Percentiles rank a stretch among this genome's conserved stretches.
Evolutionary conservation across 352 stramenopile species (phyloP).

Genomic region (Proteromonas lacertae): DNA sequence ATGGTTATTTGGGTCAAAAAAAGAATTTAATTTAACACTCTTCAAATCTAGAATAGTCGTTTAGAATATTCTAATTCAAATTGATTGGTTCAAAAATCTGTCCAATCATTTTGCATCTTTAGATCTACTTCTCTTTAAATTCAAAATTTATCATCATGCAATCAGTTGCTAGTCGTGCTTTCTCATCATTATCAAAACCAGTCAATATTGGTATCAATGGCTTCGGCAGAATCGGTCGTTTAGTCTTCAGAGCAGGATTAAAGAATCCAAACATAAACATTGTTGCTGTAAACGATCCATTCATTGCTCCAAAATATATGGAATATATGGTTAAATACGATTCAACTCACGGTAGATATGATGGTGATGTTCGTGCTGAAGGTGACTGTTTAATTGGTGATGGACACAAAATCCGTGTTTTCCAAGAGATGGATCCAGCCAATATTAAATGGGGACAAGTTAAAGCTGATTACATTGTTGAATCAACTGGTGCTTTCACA

Average conservation of each 20-base stretch:
- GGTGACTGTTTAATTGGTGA: constrained; percentile 54
- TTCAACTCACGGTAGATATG: constrained; percentile 42
- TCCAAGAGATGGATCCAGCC: constrained; percentile 56
- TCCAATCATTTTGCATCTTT: no score
- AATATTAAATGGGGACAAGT: constrained; percentile 58
- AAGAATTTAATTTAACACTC: no score
- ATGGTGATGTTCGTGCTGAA: constrained; percentile 24
- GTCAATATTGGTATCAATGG: constrained; percentile 67
- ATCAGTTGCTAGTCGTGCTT: no score
- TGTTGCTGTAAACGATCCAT: constrained; percentile 67
- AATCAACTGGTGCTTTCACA: constrained; percentile 47
- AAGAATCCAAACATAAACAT: constrained; percentile 42
- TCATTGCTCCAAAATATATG: constrained; percentile 61
- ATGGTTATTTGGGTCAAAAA: no score
- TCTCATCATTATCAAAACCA: no score
- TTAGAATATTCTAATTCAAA: no score
- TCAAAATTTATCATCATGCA: no score
- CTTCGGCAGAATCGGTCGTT: constrained; percentile 57
- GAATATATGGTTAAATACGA: constrained; percentile 54
- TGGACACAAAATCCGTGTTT: constrained; percentile 60
- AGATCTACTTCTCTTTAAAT: no score
- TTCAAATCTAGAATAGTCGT: no score
- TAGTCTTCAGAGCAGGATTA: constrained; percentile 37
- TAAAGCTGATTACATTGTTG: constrained; percentile 67
- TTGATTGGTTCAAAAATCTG: no score